phyloP scores from a whole-genome alignment of 2,329 filamentous ascomycete species.

The Sporothrix curviconia region DNA sequence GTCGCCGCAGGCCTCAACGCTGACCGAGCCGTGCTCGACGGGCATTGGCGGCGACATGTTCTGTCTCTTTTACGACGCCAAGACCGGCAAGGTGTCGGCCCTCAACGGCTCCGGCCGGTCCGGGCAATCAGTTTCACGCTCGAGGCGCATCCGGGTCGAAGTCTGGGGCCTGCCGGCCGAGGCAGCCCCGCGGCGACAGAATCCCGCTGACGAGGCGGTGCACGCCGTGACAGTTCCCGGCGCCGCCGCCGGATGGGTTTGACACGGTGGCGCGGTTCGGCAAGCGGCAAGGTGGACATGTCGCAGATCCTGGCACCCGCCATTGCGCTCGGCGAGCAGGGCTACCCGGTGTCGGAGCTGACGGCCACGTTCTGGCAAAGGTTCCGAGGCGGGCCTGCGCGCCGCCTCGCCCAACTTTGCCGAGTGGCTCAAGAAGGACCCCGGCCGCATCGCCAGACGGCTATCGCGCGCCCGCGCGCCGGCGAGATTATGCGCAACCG shows the following conservation, averaged over 20 bases:
- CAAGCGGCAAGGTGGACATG: conserved; percentile 72
- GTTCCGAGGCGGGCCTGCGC: conserved; percentile 56
- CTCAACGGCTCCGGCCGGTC: conserved; percentile 92
- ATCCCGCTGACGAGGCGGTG: conserved; percentile 62
- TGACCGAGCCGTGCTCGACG: conserved; percentile 87
- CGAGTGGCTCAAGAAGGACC: conserved; percentile 81
- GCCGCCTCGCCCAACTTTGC: conserved; percentile 75
- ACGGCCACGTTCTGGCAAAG: conserved; percentile 66
- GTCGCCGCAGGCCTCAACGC: conserved; percentile 86
- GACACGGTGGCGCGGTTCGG: conserved; percentile 85
- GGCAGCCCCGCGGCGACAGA: conserved; percentile 37
- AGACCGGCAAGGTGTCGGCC: conserved; percentile 72
- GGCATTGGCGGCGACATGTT: conserved; percentile 98
- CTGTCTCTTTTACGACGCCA: conserved; percentile 83
- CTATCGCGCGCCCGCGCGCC: conserved; percentile 61
- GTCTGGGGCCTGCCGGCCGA: conserved; percentile 54
- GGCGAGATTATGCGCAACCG: conserved; percentile 85
- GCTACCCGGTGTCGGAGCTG: conserved; percentile 82
- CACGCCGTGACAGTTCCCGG: conserved; percentile 84
- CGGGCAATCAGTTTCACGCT: conserved; percentile 61
- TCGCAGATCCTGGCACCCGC: conserved; percentile 75
- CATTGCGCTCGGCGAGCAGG: conserved; percentile 77
- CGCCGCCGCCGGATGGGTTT: conserved; percentile 85
- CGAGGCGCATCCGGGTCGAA: conserved; percentile 58
- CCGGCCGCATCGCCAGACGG: conserved; percentile 55